These are phyloP conservation scores for Aureobasidium sp. DNA, from an alignment of 2,329 filamentous ascomycete species.

Conservation along the genomic window DNA sequence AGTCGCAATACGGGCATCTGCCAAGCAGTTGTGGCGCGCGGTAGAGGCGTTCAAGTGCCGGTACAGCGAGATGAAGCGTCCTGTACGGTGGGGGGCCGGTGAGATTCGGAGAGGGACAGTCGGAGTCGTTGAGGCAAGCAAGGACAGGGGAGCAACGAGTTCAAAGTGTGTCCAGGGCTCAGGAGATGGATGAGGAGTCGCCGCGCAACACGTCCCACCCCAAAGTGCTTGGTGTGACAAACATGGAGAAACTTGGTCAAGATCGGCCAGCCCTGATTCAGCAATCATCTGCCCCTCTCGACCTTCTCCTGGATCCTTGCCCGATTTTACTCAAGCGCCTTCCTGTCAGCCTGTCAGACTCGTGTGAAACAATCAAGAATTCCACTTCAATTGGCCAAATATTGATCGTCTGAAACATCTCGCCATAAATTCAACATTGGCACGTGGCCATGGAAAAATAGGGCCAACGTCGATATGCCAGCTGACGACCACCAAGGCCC, in stretches of 20 bases:
- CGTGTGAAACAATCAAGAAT: not conserved
- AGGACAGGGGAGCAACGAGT: not conserved
- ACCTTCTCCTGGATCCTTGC: too few relatives aligned
- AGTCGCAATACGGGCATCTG: not conserved
- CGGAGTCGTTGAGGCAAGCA: not conserved
- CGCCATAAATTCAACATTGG: not conserved
- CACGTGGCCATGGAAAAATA: not conserved
- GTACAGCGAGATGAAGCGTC: not conserved
- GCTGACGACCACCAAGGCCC: too few relatives aligned
- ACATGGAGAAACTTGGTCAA: not conserved
- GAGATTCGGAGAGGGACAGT: not conserved
- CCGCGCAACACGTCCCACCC: not conserved
- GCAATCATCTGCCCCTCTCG: not conserved
- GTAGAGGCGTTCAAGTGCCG: not conserved
- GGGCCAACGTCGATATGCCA: too few relatives aligned
- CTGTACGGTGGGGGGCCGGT: not conserved
- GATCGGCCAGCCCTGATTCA: not conserved
- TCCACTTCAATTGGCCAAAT: not conserved
- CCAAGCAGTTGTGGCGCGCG: not conserved
- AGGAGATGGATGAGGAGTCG: not conserved
- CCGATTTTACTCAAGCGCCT: not conserved
- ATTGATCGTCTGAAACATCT: not conserved
- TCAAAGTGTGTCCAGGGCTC: not conserved
- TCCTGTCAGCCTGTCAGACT: not conserved
- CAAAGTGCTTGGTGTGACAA: not conserved